Base-by-base conservation (phyloP, 2,329 filamentous ascomycete species). In the Endoconidiophora polonica region DNA sequence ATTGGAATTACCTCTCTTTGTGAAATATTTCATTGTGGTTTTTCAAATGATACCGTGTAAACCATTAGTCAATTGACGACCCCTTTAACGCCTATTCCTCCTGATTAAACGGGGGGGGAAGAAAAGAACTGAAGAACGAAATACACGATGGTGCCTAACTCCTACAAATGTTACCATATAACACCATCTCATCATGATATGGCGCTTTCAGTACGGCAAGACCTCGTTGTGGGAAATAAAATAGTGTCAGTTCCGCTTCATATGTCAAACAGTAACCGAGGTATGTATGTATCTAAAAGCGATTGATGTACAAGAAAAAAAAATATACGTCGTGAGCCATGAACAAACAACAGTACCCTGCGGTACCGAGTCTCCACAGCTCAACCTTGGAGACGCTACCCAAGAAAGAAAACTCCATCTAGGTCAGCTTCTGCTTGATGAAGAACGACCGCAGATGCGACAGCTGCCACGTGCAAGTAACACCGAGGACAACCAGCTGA, bases 401-500 rank as follows among this genome's bases (percentile, higher is more conserved):
- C n/a, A 26, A 33, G 43, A 20, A 7, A 33, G 14, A 33, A 4
- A 4, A 10, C 14, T 18, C 16, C 38, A n/a, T 33, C 41, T 77
- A 98, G 54, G 91, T 96, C 64, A 98, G 79, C 76, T 98, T 98
- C 72, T 96, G 90, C 76, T 98, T 98, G 73, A 98, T 98, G 72
- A 98, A 98, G 76, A 98, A 98, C 44, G 85, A 83, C 58, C 91
- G 77, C 59, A 98, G 75, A 68, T 98, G 90, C 49, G 87, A 94
- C 44, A 98, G 73, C 67, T 98, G 91, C 91, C 91, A 98, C 54
- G 86, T 85, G 68, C 91, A 98, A 33, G 91, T 94, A 50, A 81
- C 73, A 50, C 81, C 85, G 49, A 98, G 72, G 37, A 96, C 78
- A 48, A 79, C 74, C 54, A 96, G 70, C 67, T 98, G 91, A 57